Evolutionary conservation across 257 asterid genomes (phyloP), one percentile per base, ranked within the genome.

Genomic region (Plectranthus barbatus): DNA sequence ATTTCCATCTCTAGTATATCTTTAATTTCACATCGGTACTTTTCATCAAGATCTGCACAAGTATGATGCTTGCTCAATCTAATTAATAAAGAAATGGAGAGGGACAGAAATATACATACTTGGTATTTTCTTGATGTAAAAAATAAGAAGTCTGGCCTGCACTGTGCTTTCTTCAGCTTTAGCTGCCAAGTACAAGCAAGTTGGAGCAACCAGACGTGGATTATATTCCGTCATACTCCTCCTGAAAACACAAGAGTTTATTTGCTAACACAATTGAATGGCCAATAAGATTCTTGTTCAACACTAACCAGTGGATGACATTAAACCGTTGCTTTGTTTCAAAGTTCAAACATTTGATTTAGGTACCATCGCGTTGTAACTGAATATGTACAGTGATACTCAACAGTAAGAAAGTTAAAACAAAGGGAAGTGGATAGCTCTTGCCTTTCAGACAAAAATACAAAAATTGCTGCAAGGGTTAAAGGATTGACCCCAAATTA

Each of bases 1-100:
- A 92, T 92, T 80, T 92, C 99, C 99, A 89, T 92, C 76, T 86
- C 97, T 10, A 92, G 87, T 65, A 92, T 89, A 72, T 89, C 99
- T 68, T 89, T 92, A 67, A 83, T 79, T 77, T 92, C 99, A 76
- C 40, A 89, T 34, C 83, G 83, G 72, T 82, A 83, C 80, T 80
- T 92, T 36, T 92, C 97, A 67, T 85, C 97, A 0, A 75, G 23
- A 82, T 75, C 97, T 92, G 95, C 83, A 76, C 79, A 69, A 67
- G 47, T 26, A 63, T 71, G 57, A 29, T 9, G 63, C 54, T 47
- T 9, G 62, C 36, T 51, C 45, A 46, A 23, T 44, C 47, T 21
- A 36, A 13, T 60, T 64, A 68, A 53, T 7, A 17, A 46, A 47
- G 11, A 65, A 40, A 64, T 37, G 14, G 23, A 39, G 19, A 59